Evolutionary conservation across 768 basidiomycete genomes (phyloP).

Genomic region (Pleurotus pulmonarius): DNA sequence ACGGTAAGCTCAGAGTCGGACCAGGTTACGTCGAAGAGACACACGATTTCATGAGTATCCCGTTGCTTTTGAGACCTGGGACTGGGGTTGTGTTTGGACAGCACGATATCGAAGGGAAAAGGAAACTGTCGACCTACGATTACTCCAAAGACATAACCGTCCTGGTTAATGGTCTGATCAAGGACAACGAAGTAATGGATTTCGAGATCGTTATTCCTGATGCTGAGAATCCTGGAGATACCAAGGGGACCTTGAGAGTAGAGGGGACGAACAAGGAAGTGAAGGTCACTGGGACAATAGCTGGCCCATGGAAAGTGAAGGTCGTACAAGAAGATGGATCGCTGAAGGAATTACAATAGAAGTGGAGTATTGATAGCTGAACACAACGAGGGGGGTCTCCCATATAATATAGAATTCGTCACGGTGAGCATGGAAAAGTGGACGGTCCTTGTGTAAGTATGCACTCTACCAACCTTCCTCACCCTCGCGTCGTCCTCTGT

Average conservation of each 20-base stretch:
- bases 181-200: constrained; percentile 7
- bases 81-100: constrained; percentile 19
- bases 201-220: constrained; percentile 14
- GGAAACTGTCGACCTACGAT: constrained; percentile 17
- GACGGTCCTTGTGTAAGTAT: too few relatives aligned
- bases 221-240: constrained; percentile 12
- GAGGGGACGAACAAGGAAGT: background rate
- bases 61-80: constrained; percentile 25
- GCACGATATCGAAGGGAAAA: constrained; percentile 11
- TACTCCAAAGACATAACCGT: constrained; percentile 17
- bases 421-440: too few relatives aligned
- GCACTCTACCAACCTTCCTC: constrained; percentile 37
- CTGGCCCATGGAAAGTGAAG: constrained; percentile 5
- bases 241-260: constrained; percentile 13
- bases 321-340: background rate
- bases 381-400: background rate
- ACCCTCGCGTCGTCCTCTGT: constrained; percentile 40
- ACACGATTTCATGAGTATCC: constrained; percentile 24
- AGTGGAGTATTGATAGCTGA: too few relatives aligned
- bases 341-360: background rate
- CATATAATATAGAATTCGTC: too few relatives aligned
- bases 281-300: constrained; percentile 1
- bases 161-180: constrained; percentile 14
- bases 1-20: constrained; percentile 22
- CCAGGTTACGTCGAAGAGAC: constrained; percentile 23